Evolutionary conservation across 108 stramenopile genomes (phyloP).

Genomic region (Cyclotella sp.): DNA sequence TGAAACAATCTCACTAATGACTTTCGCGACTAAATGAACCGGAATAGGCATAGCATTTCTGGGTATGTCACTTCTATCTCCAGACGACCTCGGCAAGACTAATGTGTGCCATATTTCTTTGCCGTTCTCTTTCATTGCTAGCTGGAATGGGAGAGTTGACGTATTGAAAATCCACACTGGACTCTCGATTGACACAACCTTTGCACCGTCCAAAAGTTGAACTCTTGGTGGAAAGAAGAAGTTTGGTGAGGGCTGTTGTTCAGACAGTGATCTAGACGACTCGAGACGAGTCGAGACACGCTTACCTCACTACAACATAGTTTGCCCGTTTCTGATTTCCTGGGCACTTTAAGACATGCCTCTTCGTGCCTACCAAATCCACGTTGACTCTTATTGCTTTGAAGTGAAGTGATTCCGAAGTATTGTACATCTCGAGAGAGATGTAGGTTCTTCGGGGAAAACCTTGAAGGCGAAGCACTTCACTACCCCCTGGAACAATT

Average conservation of each 20-base stretch:
- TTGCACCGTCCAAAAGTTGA: slow-evolving; percentile 55
- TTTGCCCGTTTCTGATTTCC: slow-evolving; percentile 1
- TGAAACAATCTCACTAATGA: slow-evolving; percentile 34
- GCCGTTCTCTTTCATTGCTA: slow-evolving; percentile 46
- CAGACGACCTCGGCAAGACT: slow-evolving; percentile 32
- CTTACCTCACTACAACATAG: slow-evolving; percentile 7
- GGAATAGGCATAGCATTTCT: slow-evolving; percentile 51
- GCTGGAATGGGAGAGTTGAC: slow-evolving; percentile 45
- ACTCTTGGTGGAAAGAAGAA: slow-evolving; percentile 55
- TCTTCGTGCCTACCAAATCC: slow-evolving; percentile 66
- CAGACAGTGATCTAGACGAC: neutral
- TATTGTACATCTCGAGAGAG: neutral
- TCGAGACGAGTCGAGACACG: neutral
- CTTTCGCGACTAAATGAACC: slow-evolving; percentile 52
- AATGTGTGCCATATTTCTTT: slow-evolving; percentile 41
- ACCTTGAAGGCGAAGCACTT: neutral
- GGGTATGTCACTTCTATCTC: too few relatives aligned
- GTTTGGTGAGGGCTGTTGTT: neutral
- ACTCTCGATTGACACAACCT: slow-evolving; percentile 68
- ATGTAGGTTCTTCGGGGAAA: slow-evolving; percentile 1
- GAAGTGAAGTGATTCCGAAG: neutral
- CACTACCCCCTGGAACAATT: neutral
- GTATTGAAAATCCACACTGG: slow-evolving; percentile 59
- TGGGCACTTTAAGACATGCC: slow-evolving; percentile 46
- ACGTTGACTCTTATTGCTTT: slow-evolving; percentile 61